Percentiles rank a stretch among this genome's conserved stretches.
Conservation (phyloP, 305 asterid species). For the Rubia tinctorum region DNA sequence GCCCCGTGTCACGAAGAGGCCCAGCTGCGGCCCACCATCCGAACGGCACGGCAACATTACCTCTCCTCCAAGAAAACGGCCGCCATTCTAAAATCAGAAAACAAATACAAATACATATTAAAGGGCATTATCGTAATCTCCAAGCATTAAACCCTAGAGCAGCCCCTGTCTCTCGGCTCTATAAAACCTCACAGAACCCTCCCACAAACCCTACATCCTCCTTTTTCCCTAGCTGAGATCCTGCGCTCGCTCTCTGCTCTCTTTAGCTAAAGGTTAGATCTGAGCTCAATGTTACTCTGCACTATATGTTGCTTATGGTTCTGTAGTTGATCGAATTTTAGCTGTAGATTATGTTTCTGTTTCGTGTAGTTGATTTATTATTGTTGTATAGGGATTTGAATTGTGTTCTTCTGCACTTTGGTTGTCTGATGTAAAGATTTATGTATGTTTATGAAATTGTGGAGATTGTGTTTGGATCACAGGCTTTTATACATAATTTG, state of each 20-base stretch:
- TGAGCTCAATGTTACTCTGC: background rate
- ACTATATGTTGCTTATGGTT: background rate
- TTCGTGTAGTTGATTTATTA: too few species aligned
- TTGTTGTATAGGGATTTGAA: background rate
- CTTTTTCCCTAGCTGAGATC: background rate
- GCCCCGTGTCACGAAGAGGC: background rate
- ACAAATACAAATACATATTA: background rate
- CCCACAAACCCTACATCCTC: background rate
- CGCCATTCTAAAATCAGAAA: background rate
- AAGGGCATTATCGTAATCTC: constrained; percentile 8
- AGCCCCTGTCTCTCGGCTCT: background rate
- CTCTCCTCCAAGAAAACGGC: background rate
- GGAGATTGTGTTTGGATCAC: background rate
- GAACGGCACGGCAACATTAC: background rate
- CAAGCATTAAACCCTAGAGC: background rate
- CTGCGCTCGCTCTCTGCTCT: background rate
- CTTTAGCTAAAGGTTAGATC: constrained; percentile 7
- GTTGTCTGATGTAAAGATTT: background rate
- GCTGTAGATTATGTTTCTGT: background rate
- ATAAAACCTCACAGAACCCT: constrained; percentile 7
- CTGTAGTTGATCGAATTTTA: background rate
- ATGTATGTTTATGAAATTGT: background rate
- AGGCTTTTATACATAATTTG: too few species aligned
- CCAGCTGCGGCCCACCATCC: background rate
- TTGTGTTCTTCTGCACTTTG: background rate